Base-by-base conservation (phyloP, 768 basidiomycete genomes). In the Cyclocybe cylindracea region DNA sequence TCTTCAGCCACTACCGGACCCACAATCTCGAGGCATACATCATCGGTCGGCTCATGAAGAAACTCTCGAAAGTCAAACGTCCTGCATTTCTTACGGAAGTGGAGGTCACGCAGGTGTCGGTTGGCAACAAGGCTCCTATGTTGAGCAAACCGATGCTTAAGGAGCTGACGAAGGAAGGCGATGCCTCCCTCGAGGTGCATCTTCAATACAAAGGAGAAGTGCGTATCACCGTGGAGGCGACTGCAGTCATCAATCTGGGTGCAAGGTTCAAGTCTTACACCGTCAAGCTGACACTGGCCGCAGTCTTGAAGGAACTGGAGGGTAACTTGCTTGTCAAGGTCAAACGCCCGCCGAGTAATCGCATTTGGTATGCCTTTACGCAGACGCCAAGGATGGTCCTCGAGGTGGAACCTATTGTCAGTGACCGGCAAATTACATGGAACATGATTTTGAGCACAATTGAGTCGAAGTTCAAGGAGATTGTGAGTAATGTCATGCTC, bases 111-210 rank as follows among this genome's bases (percentile, higher is more conserved):
- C 91, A 96, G 56, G 94, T 96, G 44, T 87, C 89, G 37, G 87
- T 97, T 44, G 96, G 96, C 8, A 83, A 84, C 60, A 85, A 76
- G 47, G 79, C 91, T 0, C 93, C 95, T 2, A 89, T 89, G 57
- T 79, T 98, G 56, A 92, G 89, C 78, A 96, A 95, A 58, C 97
- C 97, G 3, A 98, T 98, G 96, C 77, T 99, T 49, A 98, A 98
- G 72, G 94, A 98, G 61, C 84, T 98, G 48, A 96, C 94, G 1
- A 86, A 87, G 58, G 94, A 97, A 50, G 97, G 97, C 13, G 91
- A 96, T 57, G 93, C 94, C 0, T 80, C 91, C 4, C 74, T 98
- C 63, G 96, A 98, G 63, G 82, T 95, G 5, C 87, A 89, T 55
- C 69, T 96, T 19, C 78, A 76, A 10, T 95, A 90, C 76, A 87